Conservation (phyloP, 306 rosid species). For the barrel medic (Medicago truncatula) region DNA sequence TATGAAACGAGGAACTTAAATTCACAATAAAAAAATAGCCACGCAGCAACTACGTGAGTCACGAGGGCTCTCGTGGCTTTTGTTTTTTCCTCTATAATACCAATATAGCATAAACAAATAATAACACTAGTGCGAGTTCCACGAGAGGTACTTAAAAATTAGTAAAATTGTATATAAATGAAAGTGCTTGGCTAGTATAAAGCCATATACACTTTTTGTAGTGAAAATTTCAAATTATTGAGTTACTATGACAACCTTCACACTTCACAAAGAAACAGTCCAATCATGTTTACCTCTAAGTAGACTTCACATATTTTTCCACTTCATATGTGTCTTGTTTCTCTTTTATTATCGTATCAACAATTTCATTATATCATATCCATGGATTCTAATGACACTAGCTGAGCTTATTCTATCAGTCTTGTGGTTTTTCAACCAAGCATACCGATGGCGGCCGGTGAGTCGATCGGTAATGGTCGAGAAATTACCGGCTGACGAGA, state of each 20-base stretch:
- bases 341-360: constrained; percentile 43
- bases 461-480: constrained; percentile 6
- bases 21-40: neutral
- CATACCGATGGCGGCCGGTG: constrained; percentile 49
- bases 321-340: neutral
- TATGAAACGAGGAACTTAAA: no score
- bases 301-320: constrained; percentile 32
- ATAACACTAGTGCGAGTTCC: constrained; percentile 24
- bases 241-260: constrained; percentile 23
- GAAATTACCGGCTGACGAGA: constrained; percentile 32
- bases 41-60: constrained; percentile 13
- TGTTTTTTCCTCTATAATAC: neutral
- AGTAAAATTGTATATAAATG: neutral
- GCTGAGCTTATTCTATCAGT: constrained; percentile 29
- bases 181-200: neutral
- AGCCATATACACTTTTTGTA: neutral
- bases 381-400: constrained; percentile 35
- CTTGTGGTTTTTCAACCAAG: constrained; percentile 46
- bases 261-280: constrained; percentile 41
- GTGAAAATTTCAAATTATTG: neutral
- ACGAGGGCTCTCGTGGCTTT: constrained; percentile 13
- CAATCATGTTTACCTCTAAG: constrained; percentile 37
- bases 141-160: constrained; percentile 21
- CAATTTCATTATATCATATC: neutral
- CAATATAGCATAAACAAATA: neutral